phyloP scores from a whole-genome alignment of 2,329 filamentous ascomycete species.

The Aspergillus piperis region DNA sequence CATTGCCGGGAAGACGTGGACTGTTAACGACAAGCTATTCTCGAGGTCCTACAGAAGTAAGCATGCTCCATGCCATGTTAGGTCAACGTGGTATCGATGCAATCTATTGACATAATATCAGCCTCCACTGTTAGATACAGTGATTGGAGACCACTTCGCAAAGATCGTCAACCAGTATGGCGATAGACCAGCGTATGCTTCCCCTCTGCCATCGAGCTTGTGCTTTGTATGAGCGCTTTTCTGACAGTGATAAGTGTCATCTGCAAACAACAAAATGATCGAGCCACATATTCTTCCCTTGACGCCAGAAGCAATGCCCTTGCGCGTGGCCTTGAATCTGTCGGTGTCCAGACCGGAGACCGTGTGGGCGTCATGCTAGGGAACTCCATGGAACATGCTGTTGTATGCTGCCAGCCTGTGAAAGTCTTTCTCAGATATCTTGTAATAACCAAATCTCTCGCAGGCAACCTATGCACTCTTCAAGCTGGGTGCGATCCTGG shows the following conservation, averaged over 20 bases:
- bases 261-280: constrained; percentile 61
- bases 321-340: constrained; percentile 66
- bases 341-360: constrained; percentile 78
- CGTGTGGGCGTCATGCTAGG: constrained; percentile 84
- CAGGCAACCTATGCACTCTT: constrained; percentile 78
- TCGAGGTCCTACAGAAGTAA: constrained; percentile 34
- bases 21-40: constrained; percentile 33
- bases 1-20: constrained; percentile 15
- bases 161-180: constrained; percentile 46
- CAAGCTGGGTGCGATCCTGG: constrained; percentile 90
- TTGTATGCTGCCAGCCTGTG: constrained; percentile 49
- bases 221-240: too few species aligned
- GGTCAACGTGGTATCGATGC: neutral
- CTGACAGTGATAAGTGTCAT: constrained; percentile 50
- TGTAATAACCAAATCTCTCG: constrained; percentile 1
- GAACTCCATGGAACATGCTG: constrained; percentile 80
- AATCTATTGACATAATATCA: constrained; percentile 16
- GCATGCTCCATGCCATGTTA: neutral
- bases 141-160: constrained; percentile 49
- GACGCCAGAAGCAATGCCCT: constrained; percentile 75
- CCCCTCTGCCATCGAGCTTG: neutral
- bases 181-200: constrained; percentile 54
- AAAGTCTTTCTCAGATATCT: neutral
- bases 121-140: constrained; percentile 51
- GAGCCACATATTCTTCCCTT: constrained; percentile 72